Percentiles rank a stretch among this genome's conserved stretches.
Evolutionary conservation across 2,329 filamentous ascomycete genomes (phyloP).

Genomic region (Beauveria medogensis): DNA sequence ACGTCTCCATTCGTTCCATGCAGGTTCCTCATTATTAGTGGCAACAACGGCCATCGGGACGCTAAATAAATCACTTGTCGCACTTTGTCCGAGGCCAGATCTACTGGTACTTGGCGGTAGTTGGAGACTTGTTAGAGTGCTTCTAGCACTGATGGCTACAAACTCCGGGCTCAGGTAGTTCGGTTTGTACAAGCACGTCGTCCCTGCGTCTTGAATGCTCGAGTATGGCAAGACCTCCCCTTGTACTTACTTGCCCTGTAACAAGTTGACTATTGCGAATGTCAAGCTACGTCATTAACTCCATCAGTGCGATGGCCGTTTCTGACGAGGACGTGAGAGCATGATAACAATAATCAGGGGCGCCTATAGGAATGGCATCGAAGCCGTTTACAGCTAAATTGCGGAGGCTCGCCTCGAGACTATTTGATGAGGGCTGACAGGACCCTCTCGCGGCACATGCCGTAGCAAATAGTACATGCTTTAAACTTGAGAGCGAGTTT

Average conservation of each 20-base stretch:
- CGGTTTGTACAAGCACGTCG: too few relatives aligned
- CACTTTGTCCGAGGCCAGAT: background rate
- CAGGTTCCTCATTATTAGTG: background rate
- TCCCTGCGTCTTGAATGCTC: too few relatives aligned
- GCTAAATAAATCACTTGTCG: background rate
- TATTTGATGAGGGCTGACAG: background rate
- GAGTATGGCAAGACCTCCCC: too few relatives aligned
- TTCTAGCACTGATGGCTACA: too few relatives aligned
- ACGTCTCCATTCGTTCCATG: constrained; percentile 14
- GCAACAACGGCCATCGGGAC: background rate
- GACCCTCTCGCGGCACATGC: background rate
- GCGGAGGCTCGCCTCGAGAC: background rate
- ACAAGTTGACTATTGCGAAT: background rate
- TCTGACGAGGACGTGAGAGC: background rate
- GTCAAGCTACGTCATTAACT: background rate
- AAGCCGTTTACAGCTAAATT: background rate
- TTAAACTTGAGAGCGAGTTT: too few relatives aligned
- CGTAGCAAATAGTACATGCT: background rate
- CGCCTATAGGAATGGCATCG: background rate
- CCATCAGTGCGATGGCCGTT: background rate
- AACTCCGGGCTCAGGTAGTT: too few relatives aligned
- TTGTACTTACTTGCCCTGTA: background rate
- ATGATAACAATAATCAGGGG: background rate
- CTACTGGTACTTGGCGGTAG: too few relatives aligned
- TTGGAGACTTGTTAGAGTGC: too few relatives aligned